These are phyloP conservation scores for Pleoardoris graminearum DNA, from an alignment of 2,329 filamentous ascomycete species.

Conservation along the genomic window DNA sequence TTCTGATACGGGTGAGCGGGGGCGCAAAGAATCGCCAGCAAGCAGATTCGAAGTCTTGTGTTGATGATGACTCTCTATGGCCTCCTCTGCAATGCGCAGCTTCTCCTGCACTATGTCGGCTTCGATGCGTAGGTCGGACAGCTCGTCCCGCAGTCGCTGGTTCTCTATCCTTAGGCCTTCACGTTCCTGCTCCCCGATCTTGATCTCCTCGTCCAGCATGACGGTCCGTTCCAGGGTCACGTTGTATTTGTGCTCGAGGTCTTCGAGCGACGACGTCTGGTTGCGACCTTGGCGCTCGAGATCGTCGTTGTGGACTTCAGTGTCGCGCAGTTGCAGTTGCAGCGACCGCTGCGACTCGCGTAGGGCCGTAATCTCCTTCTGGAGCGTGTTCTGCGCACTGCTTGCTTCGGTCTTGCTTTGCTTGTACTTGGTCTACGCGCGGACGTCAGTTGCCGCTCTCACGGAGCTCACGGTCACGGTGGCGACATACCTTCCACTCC, in stretches of 20 bases:
- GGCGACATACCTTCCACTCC: slow-evolving; percentile 85
- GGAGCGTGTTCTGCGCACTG: slow-evolving; percentile 78
- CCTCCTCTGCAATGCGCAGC: slow-evolving; percentile 70
- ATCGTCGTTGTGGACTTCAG: slow-evolving; percentile 97
- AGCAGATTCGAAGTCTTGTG: slow-evolving; percentile 56
- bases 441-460: slow-evolving; percentile 9
- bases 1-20: slow-evolving; percentile 73
- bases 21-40: slow-evolving; percentile 52
- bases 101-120: slow-evolving; percentile 94
- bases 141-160: slow-evolving; percentile 85
- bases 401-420: slow-evolving; percentile 90
- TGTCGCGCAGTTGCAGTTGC: slow-evolving; percentile 84
- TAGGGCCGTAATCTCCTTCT: slow-evolving; percentile 93
- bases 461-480: not conserved
- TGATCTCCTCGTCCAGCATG: slow-evolving; percentile 94
- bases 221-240: slow-evolving; percentile 88
- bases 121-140: slow-evolving; percentile 92
- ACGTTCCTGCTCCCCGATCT: slow-evolving; percentile 86
- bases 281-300: slow-evolving; percentile 95
- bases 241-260: slow-evolving; percentile 96
- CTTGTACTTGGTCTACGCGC: slow-evolving; percentile 82
- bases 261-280: slow-evolving; percentile 92
- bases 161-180: slow-evolving; percentile 86
- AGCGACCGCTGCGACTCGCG: slow-evolving; percentile 82
- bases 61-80: slow-evolving; percentile 54